Evolutionary conservation across 441 rosid species (phyloP).

Genomic region (Syzygium syzygioides): DNA sequence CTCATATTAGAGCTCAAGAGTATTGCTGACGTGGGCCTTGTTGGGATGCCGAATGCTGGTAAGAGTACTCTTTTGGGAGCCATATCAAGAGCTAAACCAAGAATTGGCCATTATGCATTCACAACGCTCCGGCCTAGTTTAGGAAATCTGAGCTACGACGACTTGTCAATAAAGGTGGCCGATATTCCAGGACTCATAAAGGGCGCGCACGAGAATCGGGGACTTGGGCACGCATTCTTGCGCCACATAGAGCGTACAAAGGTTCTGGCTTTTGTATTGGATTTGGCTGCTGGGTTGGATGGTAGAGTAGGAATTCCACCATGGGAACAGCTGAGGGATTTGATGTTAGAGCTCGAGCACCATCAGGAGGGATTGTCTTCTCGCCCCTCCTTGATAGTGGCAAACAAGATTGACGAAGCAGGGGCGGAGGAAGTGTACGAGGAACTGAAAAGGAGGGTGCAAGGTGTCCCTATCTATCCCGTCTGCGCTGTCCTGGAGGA

Average conservation of each 20-base stretch:
- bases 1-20: constrained; percentile 75
- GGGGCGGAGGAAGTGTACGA: constrained; percentile 55
- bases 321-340: constrained; percentile 74
- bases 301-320: constrained; percentile 66
- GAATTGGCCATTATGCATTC: constrained; percentile 79
- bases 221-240: constrained; percentile 79
- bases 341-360: constrained; percentile 70
- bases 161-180: constrained; percentile 78
- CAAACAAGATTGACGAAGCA: constrained; percentile 76
- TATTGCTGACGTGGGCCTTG: constrained; percentile 91
- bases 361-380: constrained; percentile 71
- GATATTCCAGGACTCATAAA: constrained; percentile 90
- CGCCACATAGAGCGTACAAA: constrained; percentile 87
- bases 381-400: constrained; percentile 67
- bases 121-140: constrained; percentile 81
- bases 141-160: constrained; percentile 68
- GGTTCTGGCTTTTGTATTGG: constrained; percentile 83
- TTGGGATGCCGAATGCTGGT: constrained; percentile 92
- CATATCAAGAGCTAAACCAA: constrained; percentile 72
- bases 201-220: constrained; percentile 83
- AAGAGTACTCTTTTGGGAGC: constrained; percentile 91
- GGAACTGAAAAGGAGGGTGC: constrained; percentile 59
- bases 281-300: constrained; percentile 61
- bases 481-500: constrained; percentile 79
- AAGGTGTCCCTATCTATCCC: constrained; percentile 50